A percentile compares a stretch with the other conserved stretches of the same genome.
These are phyloP conservation scores for Lasiodiplodia sp. DNA, from an alignment of 2,329 filamentous ascomycete species.

Conservation along the genomic window DNA sequence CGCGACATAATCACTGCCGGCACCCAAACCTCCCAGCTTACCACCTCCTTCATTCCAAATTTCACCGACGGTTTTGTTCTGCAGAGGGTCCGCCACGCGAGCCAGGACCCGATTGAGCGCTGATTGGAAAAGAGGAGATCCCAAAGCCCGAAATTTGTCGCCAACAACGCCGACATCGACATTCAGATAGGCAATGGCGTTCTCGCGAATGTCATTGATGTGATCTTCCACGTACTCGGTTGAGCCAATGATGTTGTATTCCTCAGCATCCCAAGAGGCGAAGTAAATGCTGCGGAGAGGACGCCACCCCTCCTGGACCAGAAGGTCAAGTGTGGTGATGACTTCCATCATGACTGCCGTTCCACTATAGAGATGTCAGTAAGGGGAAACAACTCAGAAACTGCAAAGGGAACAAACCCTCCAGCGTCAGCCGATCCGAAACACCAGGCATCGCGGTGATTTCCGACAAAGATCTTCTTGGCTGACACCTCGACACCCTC, in stretches of 20 bases:
- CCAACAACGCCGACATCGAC: slow-evolving; percentile 85
- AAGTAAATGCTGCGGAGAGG: slow-evolving; percentile 96
- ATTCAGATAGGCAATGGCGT: slow-evolving; percentile 89
- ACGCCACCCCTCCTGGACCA: slow-evolving; percentile 80
- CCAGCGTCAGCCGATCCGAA: slow-evolving; percentile 87
- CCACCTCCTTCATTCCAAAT: slow-evolving; percentile 73
- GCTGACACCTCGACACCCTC: slow-evolving; percentile 81
- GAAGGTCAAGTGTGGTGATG: slow-evolving; percentile 80
- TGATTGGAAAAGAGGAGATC: slow-evolving; percentile 79
- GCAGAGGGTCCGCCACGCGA: slow-evolving; percentile 74
- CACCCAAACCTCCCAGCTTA: slow-evolving; percentile 72
- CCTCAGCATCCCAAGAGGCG: slow-evolving; percentile 92
- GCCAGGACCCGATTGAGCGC: slow-evolving; percentile 76
- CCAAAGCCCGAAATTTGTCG: slow-evolving; percentile 75
- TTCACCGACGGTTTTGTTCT: slow-evolving; percentile 74
- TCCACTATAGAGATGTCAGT: slow-evolving; percentile 61
- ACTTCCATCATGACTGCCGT: slow-evolving; percentile 93
- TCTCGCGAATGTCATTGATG: slow-evolving; percentile 71
- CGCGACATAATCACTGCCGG: slow-evolving; percentile 82
- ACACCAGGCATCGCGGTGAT: slow-evolving; percentile 91
- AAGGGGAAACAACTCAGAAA: neutral
- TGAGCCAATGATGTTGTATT: slow-evolving; percentile 92
- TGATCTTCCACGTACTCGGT: slow-evolving; percentile 95
- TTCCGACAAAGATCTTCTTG: slow-evolving; percentile 88
- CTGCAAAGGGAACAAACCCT: slow-evolving; percentile 31